Evolutionary conservation across 805 yeast species (phyloP), one percentile per base, ranked within the genome.

Genomic region (Starmera dryadoides): DNA sequence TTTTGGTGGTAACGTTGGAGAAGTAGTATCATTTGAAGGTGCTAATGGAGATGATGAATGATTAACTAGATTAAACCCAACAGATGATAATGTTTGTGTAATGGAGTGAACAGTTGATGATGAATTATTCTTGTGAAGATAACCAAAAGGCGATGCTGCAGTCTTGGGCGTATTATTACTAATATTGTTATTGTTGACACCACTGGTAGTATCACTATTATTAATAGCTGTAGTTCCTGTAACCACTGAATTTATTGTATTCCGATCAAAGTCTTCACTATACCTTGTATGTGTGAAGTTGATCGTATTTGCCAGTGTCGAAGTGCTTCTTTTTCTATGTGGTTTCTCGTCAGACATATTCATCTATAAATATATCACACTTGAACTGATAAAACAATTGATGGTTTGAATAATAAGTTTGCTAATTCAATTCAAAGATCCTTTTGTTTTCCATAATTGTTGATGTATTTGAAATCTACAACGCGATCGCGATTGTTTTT

Each of bases 291-390:
- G 59, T 2, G 51, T 52, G 43, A 55, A 55, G 14, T 45, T 47
- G 42, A 55, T 52, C 2, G 51, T 52, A 35, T 53, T 53, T 11
- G 58, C 53, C 31, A 50, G 43, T 2, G 57, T 51, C 0, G 59
- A 52, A 0, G 55, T 39, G 33, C 58, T 52, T 20, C 56, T 33
- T 37, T 47, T 50, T 35, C 58, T 42, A 17, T 34, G 34, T 16
- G 11, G 25, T 20, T 30, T 17, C 8, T 30, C 19, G n/a, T n/a
- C n/a, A n/a, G n/a, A n/a, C n/a, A n/a, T n/a, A n/a, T n/a, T n/a
- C n/a, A n/a, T n/a, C n/a, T n/a, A n/a, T n/a, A n/a, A n/a, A n/a
- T n/a, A n/a, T n/a, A n/a, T n/a, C n/a, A n/a, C n/a, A n/a, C n/a
- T n/a, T n/a, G n/a, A n/a, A n/a, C n/a, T n/a, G n/a, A n/a, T n/a